Evolutionary conservation across 2,329 filamentous ascomycete genomes (phyloP).

Genomic region (Colletotrichum simmondsii): DNA sequence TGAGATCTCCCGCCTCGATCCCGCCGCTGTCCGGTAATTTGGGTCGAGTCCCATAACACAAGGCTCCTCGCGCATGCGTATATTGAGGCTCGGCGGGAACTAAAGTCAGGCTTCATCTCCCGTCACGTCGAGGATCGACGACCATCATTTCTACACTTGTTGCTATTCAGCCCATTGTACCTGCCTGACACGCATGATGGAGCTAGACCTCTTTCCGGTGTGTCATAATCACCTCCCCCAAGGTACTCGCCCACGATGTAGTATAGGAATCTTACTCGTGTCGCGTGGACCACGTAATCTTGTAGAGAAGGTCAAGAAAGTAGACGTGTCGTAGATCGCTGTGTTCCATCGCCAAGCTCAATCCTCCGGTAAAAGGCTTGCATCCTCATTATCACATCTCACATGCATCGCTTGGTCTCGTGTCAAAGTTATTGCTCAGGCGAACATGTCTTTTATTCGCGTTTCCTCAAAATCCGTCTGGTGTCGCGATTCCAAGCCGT

Average conservation of each 20-base stretch:
- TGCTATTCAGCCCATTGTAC: not conserved
- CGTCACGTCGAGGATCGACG: too few species aligned
- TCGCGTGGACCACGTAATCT: not conserved
- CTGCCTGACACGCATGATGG: not conserved
- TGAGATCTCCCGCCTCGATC: not conserved
- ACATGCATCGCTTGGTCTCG: not conserved
- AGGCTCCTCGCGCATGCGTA: not conserved
- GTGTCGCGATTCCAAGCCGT: not conserved
- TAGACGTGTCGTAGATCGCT: not conserved
- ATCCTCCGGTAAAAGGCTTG: not conserved
- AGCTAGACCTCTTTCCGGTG: fast-evolving
- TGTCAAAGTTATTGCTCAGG: not conserved
- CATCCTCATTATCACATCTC: not conserved
- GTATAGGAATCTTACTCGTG: not conserved
- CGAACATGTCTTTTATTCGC: not conserved
- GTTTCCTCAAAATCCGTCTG: not conserved
- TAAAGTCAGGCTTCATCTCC: not conserved
- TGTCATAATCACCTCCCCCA: not conserved
- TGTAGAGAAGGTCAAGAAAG: not conserved
- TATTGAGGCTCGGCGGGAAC: not conserved
- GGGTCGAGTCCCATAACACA: not conserved
- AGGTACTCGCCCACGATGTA: not conserved
- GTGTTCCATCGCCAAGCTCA: not conserved
- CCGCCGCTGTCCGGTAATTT: not conserved
- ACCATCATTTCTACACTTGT: not conserved